phyloP scores from a whole-genome alignment of 129 eudicot genomes.

The Tagetes patula region DNA sequence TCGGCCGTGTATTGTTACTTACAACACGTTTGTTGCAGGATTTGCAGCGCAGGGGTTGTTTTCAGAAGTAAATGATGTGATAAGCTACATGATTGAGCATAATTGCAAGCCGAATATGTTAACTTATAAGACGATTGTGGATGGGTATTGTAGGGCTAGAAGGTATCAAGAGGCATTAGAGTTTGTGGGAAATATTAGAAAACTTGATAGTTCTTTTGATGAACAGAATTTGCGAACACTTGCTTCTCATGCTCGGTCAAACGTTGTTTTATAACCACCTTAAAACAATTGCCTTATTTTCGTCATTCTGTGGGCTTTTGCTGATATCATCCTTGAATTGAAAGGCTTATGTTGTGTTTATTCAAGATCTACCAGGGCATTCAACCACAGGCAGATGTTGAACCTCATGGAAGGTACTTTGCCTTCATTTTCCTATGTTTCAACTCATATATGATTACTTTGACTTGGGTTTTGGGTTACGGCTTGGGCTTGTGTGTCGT shows the following conservation, averaged over 20 bases:
- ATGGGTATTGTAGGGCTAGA: conserved; percentile 85
- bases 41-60: conserved; percentile 73
- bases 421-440: conserved; percentile 9
- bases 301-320: conserved; percentile 9
- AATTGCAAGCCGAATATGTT: conserved; percentile 79
- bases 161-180: conserved; percentile 76
- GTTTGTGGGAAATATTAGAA: conserved; percentile 65
- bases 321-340: conserved; percentile 6
- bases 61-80: conserved; percentile 70
- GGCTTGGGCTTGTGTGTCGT: too few species aligned
- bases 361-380: conserved; percentile 19
- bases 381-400: conserved; percentile 21
- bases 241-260: conserved; percentile 49
- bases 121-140: conserved; percentile 78
- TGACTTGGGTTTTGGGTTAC: background rate
- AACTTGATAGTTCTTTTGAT: conserved; percentile 50
- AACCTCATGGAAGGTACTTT: conserved; percentile 31
- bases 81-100: conserved; percentile 86
- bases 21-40: conserved; percentile 88
- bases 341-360: conserved; percentile 15
- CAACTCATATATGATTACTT: background rate
- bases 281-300: conserved; percentile 1
- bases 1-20: conserved; percentile 85
- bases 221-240: conserved; percentile 62
- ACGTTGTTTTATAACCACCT: conserved; percentile 47